These are phyloP conservation scores for Sporobolus alterniflorus DNA, from an alignment of 202 grass and related monocot species.

Conservation along the genomic window DNA sequence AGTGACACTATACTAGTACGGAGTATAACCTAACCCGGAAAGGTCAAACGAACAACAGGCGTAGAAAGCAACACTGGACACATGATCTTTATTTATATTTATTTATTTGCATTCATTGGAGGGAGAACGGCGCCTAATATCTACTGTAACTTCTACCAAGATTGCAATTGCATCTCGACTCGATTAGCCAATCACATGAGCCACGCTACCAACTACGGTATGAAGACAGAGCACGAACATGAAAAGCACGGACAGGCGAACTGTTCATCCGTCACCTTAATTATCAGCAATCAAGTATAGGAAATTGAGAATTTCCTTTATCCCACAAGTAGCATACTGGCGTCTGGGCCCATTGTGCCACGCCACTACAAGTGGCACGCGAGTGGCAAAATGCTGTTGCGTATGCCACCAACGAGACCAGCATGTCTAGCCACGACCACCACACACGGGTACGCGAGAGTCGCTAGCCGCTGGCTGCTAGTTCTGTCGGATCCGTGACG, in stretches of 20 bases:
- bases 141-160: constrained; percentile 16
- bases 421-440: neutral
- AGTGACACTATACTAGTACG: neutral
- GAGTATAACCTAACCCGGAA: neutral
- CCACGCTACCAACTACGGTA: neutral
- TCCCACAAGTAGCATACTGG: neutral
- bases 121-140: neutral
- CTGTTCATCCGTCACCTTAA: neutral
- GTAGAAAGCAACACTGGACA: constrained; percentile 26
- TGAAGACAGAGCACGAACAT: neutral
- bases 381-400: too few species aligned
- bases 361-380: neutral
- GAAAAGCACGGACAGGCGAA: neutral
- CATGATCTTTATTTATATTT: constrained; percentile 19
- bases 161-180: constrained; percentile 1
- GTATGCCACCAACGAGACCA: neutral
- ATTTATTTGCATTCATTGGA: neutral
- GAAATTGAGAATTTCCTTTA: neutral
- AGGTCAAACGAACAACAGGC: neutral
- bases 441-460: neutral
- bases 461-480: neutral
- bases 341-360: neutral
- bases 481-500: neutral
- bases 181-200: constrained; percentile 17
- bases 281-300: neutral